phyloP scores from a whole-genome alignment of 2,329 filamentous ascomycete species.

The Daldinia sp. region DNA sequence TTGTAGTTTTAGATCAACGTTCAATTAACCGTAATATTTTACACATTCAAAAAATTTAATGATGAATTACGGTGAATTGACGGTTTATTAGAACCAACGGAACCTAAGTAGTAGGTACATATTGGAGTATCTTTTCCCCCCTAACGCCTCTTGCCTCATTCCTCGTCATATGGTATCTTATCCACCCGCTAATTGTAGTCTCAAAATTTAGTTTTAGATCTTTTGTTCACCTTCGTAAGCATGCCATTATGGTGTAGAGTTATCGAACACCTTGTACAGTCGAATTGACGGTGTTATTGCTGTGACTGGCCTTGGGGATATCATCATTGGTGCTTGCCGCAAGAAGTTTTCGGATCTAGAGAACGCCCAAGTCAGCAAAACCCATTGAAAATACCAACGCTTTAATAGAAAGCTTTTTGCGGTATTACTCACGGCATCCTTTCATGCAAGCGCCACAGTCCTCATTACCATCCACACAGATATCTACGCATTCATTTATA shows the following conservation, averaged over 20 bases:
- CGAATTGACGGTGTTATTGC: neutral
- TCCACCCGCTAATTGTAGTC: neutral
- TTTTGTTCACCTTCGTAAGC: slow-evolving; percentile 2
- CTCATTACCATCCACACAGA: slow-evolving; percentile 25
- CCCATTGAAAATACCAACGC: neutral
- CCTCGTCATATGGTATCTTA: slow-evolving; percentile 25
- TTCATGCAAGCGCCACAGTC: slow-evolving; percentile 36
- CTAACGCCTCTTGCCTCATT: neutral
- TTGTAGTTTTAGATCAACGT: no score
- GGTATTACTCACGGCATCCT: slow-evolving; percentile 36
- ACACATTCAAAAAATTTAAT: no score
- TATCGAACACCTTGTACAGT: neutral
- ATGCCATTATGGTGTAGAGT: neutral
- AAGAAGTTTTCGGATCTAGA: slow-evolving; percentile 12
- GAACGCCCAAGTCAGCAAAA: slow-evolving; percentile 15
- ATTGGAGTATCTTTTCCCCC: neutral
- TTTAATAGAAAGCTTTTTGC: neutral
- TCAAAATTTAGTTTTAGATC: neutral
- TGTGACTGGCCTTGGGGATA: neutral
- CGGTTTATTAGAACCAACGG: no score
- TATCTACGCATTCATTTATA: slow-evolving; percentile 29
- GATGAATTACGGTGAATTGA: no score
- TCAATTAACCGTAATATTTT: no score
- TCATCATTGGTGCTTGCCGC: slow-evolving; percentile 11
- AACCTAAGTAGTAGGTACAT: no score